phyloP scores from a whole-genome alignment of 2,329 filamentous ascomycete genomes.

The Trichoderma guizhouense region DNA sequence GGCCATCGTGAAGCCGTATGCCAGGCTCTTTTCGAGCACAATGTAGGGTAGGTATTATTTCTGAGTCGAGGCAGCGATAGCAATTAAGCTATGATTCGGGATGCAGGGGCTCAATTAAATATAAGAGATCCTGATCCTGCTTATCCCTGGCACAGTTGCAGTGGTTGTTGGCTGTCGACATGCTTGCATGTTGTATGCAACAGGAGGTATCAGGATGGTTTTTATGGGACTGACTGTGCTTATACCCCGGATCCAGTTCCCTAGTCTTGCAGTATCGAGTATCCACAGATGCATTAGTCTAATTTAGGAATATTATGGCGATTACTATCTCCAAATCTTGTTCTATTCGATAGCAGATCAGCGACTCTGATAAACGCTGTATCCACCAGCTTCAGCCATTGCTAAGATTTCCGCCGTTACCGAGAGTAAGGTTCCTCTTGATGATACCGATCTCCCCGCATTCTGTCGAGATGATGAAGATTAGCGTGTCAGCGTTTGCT shows the following conservation, averaged over 20 bases:
- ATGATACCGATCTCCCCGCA: not conserved
- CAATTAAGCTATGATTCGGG: not conserved
- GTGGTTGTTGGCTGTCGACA: not conserved
- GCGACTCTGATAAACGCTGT: not conserved
- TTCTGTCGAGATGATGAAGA: not conserved
- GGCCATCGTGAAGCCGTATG: not conserved
- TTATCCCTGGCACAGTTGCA: not conserved
- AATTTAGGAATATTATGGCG: not conserved
- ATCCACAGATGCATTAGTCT: not conserved
- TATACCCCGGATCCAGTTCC: not conserved
- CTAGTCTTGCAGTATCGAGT: not conserved
- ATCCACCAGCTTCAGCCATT: not conserved
- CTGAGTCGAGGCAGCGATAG: not conserved
- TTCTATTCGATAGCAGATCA: not conserved
- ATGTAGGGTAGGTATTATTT: not conserved
- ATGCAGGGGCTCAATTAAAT: not conserved
- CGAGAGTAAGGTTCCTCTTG: not conserved
- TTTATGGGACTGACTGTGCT: not conserved
- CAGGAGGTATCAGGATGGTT: not conserved
- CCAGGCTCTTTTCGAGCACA: not conserved
- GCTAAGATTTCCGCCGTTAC: not conserved
- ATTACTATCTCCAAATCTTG: not conserved
- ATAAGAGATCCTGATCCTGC: not conserved
- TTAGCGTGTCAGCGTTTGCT: not conserved
- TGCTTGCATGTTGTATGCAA: not conserved